A percentile compares a stretch with the other conserved stretches of the same genome.
phyloP scores from a whole-genome alignment of 495 filamentous ascomycete genomes.

The Neurospora sp. region DNA sequence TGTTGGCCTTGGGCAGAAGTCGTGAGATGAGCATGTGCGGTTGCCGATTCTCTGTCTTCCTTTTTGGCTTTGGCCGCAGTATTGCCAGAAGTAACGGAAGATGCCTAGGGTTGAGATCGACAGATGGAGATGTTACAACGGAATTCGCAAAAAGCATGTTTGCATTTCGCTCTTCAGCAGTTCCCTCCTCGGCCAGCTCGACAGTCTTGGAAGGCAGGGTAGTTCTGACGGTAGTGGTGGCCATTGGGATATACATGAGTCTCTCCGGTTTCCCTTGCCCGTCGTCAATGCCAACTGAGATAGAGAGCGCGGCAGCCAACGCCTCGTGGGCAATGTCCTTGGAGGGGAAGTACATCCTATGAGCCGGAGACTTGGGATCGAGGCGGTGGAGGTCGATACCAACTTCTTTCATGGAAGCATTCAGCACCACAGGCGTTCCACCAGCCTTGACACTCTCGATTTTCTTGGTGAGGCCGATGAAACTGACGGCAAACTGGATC shows the following conservation, averaged over 20 bases:
- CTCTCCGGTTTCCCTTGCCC: slow-evolving; percentile 74
- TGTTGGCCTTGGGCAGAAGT: slow-evolving; percentile 83
- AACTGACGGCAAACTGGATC: slow-evolving; percentile 91
- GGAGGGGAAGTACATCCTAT: slow-evolving; percentile 97
- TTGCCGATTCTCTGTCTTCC: slow-evolving; percentile 24
- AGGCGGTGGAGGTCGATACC: slow-evolving; percentile 88
- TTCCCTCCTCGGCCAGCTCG: slow-evolving; percentile 60
- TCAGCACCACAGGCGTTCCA: slow-evolving; percentile 64
- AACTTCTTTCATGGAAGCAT: slow-evolving; percentile 89
- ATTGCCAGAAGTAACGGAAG: slow-evolving; percentile 77
- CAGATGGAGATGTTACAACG: slow-evolving; percentile 88
- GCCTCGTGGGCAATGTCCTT: slow-evolving; percentile 93
- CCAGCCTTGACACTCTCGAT: slow-evolving; percentile 54
- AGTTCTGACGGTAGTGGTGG: slow-evolving; percentile 88
- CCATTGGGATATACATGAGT: slow-evolving; percentile 92
- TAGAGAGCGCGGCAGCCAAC: slow-evolving; percentile 79
- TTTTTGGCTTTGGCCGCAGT: slow-evolving; percentile 46
- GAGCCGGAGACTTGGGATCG: slow-evolving; percentile 85
- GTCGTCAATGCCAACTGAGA: slow-evolving; percentile 85
- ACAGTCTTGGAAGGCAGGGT: slow-evolving; percentile 93
- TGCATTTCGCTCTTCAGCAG: slow-evolving; percentile 78
- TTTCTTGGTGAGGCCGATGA: slow-evolving; percentile 73
- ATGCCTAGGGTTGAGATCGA: slow-evolving; percentile 92
- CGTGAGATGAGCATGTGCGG: slow-evolving; percentile 72
- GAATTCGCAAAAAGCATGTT: slow-evolving; percentile 96